A percentile compares a stretch with the other conserved stretches of the same genome.
These are phyloP conservation scores for Pseudotsuga menziesii DNA, from an alignment of 75 land plant genomes.

Conservation along the genomic window DNA sequence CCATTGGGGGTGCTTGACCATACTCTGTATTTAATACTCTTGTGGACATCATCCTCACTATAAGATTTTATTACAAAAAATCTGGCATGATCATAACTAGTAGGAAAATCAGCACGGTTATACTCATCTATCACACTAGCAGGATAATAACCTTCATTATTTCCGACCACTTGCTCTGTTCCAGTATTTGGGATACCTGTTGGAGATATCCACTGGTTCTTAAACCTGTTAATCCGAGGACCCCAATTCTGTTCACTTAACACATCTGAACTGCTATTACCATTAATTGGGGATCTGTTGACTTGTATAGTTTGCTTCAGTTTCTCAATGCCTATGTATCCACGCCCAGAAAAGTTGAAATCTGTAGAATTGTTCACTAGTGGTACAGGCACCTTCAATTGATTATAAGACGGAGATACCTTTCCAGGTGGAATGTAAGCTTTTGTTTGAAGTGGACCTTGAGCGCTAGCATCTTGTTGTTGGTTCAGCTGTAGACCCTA, in stretches of 20 bases:
- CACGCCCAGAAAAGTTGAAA: slow-evolving; percentile 11
- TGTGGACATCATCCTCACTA: slow-evolving; percentile 67
- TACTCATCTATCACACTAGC: slow-evolving; percentile 22
- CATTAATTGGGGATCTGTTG: slow-evolving; percentile 10
- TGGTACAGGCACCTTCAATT: slow-evolving; percentile 14
- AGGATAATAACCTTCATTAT: slow-evolving; percentile 17
- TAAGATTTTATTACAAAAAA: slow-evolving; percentile 68
- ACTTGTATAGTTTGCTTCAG: slow-evolving; percentile 13
- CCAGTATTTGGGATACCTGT: slow-evolving; percentile 16
- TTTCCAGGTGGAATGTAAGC: slow-evolving; percentile 11
- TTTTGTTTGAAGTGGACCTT: slow-evolving; percentile 8
- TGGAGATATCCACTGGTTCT: slow-evolving; percentile 17
- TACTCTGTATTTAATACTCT: slow-evolving; percentile 62
- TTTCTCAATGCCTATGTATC: slow-evolving; percentile 12
- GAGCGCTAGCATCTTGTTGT: slow-evolving; percentile 17
- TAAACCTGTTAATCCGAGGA: slow-evolving; percentile 34
- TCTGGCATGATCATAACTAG: slow-evolving; percentile 39
- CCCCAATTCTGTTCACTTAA: slow-evolving; percentile 41
- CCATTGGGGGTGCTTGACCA: slow-evolving; percentile 77
- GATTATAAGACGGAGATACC: slow-evolving; percentile 7
- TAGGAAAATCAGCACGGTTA: slow-evolving; percentile 40
- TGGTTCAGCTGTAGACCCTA: too few relatives aligned
- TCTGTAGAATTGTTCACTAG: slow-evolving; percentile 12
- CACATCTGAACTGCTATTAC: slow-evolving; percentile 10
- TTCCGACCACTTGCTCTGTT: slow-evolving; percentile 22